Conservation (phyloP, 202 grass and related monocot genomes). For the Eragrostis tef region DNA sequence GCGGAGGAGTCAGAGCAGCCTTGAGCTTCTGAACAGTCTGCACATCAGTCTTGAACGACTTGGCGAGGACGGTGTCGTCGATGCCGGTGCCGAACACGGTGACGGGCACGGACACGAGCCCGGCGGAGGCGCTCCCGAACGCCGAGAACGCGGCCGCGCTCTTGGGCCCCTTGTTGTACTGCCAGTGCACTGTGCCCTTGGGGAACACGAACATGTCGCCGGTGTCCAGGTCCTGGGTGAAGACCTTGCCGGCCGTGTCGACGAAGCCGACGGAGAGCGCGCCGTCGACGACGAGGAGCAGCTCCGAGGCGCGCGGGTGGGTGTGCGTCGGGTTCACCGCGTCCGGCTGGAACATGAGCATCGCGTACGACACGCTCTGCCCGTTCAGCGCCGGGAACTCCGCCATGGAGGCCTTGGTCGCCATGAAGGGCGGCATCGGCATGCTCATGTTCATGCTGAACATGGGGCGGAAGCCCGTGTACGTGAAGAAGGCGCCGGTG, state of each 20-base stretch:
- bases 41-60: neutral
- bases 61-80: slow-evolving; percentile 16
- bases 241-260: neutral
- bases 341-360: slow-evolving; percentile 3
- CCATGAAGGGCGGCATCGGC: neutral
- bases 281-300: neutral
- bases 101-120: slow-evolving; percentile 14
- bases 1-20: neutral
- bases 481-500: slow-evolving; percentile 46
- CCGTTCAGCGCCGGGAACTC: slow-evolving; percentile 2
- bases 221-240: neutral
- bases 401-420: neutral
- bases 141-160: slow-evolving; percentile 27
- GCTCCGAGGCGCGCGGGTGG: neutral
- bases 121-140: slow-evolving; percentile 45
- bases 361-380: neutral
- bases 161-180: slow-evolving; percentile 30
- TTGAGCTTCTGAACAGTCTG: neutral
- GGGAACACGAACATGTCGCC: neutral
- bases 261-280: slow-evolving; percentile 16
- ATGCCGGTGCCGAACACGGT: slow-evolving; percentile 41
- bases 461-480: slow-evolving; percentile 6
- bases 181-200: slow-evolving; percentile 43
- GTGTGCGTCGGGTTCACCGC: neutral
- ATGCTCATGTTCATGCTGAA: neutral